A percentile compares a stretch with the other conserved stretches of the same genome.
phyloP scores from a whole-genome alignment of 2,329 filamentous ascomycete genomes.

The Botrytis cinerea region DNA sequence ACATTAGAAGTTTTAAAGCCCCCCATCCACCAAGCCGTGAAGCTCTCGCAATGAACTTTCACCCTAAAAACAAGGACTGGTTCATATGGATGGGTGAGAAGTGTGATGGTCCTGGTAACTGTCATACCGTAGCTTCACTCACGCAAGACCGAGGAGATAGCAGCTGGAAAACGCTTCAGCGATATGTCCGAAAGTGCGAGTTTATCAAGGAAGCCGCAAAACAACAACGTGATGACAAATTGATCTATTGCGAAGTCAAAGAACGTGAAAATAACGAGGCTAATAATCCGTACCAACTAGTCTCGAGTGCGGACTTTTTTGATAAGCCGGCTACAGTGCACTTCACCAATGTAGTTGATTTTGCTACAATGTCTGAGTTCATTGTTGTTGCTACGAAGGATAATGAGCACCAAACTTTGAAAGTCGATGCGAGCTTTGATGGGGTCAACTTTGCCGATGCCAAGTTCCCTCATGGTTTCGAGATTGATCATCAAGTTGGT shows the following conservation, averaged over 20 bases:
- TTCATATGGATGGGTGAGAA: conserved; percentile 82
- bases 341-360: conserved; percentile 74
- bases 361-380: conserved; percentile 95
- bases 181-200: conserved; percentile 78
- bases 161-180: conserved; percentile 73
- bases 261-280: conserved; percentile 64
- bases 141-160: conserved; percentile 78
- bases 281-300: conserved; percentile 64
- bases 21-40: conserved; percentile 53
- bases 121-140: conserved; percentile 73
- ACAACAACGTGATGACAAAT: conserved; percentile 49
- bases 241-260: conserved; percentile 62
- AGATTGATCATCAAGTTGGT: conserved; percentile 73
- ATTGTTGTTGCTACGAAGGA: conserved; percentile 79
- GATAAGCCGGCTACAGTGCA: conserved; percentile 60
- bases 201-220: conserved; percentile 72
- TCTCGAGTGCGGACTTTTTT: conserved; percentile 81
- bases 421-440: conserved; percentile 81
- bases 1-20: conserved; percentile 72
- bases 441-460: conserved; percentile 80
- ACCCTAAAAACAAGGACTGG: conserved; percentile 84
- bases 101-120: conserved; percentile 60
- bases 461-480: conserved; percentile 82
- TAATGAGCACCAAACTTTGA: conserved; percentile 66
- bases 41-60: conserved; percentile 66